Evolutionary conservation across 495 filamentous ascomycete genomes (phyloP).

Genomic region (Trichoderma erinaceum): DNA sequence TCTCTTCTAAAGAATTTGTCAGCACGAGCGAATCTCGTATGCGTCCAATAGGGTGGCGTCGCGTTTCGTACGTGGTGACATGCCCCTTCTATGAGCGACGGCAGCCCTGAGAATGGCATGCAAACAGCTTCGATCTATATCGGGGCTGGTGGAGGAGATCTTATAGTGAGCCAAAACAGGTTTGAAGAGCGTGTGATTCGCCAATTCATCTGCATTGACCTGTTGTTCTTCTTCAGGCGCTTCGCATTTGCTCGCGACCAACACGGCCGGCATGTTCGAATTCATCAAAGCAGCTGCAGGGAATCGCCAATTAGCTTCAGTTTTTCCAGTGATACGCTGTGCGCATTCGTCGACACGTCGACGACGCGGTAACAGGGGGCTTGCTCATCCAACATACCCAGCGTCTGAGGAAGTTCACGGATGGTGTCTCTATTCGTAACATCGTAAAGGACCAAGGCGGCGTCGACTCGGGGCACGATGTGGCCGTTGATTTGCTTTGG

Average conservation of each 20-base stretch:
- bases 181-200: slow-evolving; percentile 47
- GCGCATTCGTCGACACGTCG: neutral
- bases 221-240: slow-evolving; percentile 52
- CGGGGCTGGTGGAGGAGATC: slow-evolving; percentile 61
- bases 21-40: neutral
- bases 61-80: slow-evolving; percentile 30
- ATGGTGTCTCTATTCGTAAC: slow-evolving; percentile 69
- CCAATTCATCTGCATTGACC: slow-evolving; percentile 54
- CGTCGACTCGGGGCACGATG: slow-evolving; percentile 68
- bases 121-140: slow-evolving; percentile 72
- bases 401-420: slow-evolving; percentile 55
- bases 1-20: slow-evolving; percentile 8
- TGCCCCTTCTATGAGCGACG: slow-evolving; percentile 58
- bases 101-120: slow-evolving; percentile 67
- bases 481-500: slow-evolving; percentile 63
- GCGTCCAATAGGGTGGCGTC: neutral
- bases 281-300: slow-evolving; percentile 61
- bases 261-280: slow-evolving; percentile 60
- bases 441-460: slow-evolving; percentile 79
- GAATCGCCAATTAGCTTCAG: slow-evolving; percentile 4
- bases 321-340: neutral
- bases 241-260: slow-evolving; percentile 85
- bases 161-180: slow-evolving; percentile 64
- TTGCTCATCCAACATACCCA: slow-evolving; percentile 72
- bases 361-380: neutral